A percentile compares a stretch with the other conserved stretches of the same genome.
These are phyloP conservation scores for Gelatoporia subvermispora DNA, from an alignment of 768 basidiomycete species.

Conservation along the genomic window DNA sequence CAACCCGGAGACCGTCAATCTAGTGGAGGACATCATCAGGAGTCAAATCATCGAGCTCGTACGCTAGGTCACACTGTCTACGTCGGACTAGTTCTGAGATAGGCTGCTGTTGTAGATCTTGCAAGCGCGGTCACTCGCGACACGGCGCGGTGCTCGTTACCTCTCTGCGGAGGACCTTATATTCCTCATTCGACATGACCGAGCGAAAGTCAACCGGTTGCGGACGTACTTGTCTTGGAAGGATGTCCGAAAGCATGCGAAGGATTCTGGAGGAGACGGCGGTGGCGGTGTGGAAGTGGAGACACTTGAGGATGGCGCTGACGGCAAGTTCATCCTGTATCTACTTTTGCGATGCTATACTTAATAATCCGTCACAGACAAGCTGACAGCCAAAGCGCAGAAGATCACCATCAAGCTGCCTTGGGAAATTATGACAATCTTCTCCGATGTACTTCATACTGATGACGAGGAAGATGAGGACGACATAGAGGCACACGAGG, in stretches of 20 bases:
- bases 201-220: conserved; percentile 89
- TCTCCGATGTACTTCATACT: conserved; percentile 85
- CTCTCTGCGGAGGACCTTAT: conserved; percentile 93
- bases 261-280: conserved; percentile 81
- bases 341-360: not conserved
- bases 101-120: conserved; percentile 52
- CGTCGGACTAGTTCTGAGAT: not conserved
- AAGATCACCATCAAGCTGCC: conserved; percentile 94
- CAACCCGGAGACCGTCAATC: conserved; percentile 77
- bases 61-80: conserved; percentile 1
- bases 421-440: conserved; percentile 92
- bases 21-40: conserved; percentile 93
- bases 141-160: conserved; percentile 77
- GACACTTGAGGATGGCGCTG: conserved; percentile 76
- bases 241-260: conserved; percentile 92
- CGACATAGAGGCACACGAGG: conserved; percentile 92
- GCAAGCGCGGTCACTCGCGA: conserved; percentile 82
- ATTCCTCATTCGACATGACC: conserved; percentile 91
- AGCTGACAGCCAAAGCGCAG: conserved; percentile 76
- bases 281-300: conserved; percentile 81
- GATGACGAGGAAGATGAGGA: conserved; percentile 96
- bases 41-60: conserved; percentile 90
- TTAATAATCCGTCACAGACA: conserved; percentile 44
- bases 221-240: conserved; percentile 96
- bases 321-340: conserved; percentile 42